These are phyloP conservation scores for Flammula alnicola DNA, from an alignment of 1,284 basidiomycete genomes.

Conservation along the genomic window DNA sequence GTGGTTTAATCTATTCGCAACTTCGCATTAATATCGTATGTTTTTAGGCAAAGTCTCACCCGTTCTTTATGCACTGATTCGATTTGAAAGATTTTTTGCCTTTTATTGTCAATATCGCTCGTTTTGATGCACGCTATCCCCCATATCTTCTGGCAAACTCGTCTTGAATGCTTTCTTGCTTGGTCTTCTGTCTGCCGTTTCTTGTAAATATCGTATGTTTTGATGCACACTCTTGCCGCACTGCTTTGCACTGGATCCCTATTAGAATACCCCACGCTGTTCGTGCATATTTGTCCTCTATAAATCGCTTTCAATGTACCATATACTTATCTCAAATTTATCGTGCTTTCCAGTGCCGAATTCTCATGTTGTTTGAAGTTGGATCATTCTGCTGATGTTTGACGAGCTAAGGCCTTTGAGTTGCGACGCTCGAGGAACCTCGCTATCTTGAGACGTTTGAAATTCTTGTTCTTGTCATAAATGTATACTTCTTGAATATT, in stretches of 20 bases:
- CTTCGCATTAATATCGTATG: too few species aligned
- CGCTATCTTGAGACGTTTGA: too few species aligned
- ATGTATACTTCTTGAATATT: background rate
- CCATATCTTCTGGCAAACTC: background rate
- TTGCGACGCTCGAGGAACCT: too few species aligned
- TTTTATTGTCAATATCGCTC: too few species aligned
- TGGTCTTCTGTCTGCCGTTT: background rate
- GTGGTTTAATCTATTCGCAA: too few species aligned
- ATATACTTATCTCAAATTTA: slow-evolving; percentile 4
- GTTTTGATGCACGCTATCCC: background rate
- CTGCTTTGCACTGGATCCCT: background rate
- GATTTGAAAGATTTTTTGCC: too few species aligned
- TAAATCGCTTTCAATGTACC: background rate
- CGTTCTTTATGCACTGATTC: too few species aligned
- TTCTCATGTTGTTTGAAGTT: background rate
- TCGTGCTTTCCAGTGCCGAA: background rate
- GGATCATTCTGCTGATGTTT: background rate
- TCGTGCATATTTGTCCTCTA: background rate
- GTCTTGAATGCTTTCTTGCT: background rate
- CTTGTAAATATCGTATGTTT: background rate
- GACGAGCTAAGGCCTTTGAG: too few species aligned
- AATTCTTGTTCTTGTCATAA: too few species aligned
- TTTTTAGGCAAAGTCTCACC: too few species aligned
- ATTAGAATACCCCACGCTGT: background rate
- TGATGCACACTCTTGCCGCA: background rate